A percentile compares a stretch with the other conserved stretches of the same genome.
These are phyloP conservation scores for Elsinoe fawcettii DNA, from an alignment of 2,329 filamentous ascomycete species.

Conservation along the genomic window DNA sequence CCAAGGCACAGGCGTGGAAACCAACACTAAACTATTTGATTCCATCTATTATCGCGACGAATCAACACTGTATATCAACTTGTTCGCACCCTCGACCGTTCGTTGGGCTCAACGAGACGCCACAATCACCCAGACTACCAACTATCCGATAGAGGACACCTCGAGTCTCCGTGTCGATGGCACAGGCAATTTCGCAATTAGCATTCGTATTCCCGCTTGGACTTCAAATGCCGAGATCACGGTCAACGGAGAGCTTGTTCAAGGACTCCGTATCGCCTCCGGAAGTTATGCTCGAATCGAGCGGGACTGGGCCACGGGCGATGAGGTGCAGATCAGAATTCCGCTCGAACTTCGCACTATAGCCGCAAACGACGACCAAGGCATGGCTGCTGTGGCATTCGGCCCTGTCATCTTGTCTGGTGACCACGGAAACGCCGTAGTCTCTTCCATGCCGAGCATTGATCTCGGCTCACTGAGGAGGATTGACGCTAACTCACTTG, in stretches of 20 bases:
- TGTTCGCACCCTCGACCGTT: slow-evolving; percentile 42
- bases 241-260: slow-evolving; percentile 35
- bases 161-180: slow-evolving; percentile 35
- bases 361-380: slow-evolving; percentile 41
- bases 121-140: slow-evolving; percentile 38
- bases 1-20: slow-evolving; percentile 46
- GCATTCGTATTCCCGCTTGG: slow-evolving; percentile 45
- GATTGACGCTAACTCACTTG: neutral
- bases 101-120: slow-evolving; percentile 38
- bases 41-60: slow-evolving; percentile 44
- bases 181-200: slow-evolving; percentile 29
- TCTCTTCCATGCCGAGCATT: slow-evolving; percentile 7
- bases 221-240: slow-evolving; percentile 33
- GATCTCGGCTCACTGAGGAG: slow-evolving; percentile 4
- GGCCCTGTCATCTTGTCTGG: slow-evolving; percentile 41
- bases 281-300: slow-evolving; percentile 38
- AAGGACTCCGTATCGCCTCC: slow-evolving; percentile 24
- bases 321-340: slow-evolving; percentile 38
- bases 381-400: slow-evolving; percentile 40
- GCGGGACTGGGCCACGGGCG: slow-evolving; percentile 38
- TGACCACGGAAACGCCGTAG: slow-evolving; percentile 34
- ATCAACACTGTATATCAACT: slow-evolving; percentile 41
- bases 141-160: slow-evolving; percentile 37
- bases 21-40: slow-evolving; percentile 48
- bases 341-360: slow-evolving; percentile 41